Evolutionary conservation across 305 asterid species (phyloP).

Genomic region (Solanum hybrid): DNA sequence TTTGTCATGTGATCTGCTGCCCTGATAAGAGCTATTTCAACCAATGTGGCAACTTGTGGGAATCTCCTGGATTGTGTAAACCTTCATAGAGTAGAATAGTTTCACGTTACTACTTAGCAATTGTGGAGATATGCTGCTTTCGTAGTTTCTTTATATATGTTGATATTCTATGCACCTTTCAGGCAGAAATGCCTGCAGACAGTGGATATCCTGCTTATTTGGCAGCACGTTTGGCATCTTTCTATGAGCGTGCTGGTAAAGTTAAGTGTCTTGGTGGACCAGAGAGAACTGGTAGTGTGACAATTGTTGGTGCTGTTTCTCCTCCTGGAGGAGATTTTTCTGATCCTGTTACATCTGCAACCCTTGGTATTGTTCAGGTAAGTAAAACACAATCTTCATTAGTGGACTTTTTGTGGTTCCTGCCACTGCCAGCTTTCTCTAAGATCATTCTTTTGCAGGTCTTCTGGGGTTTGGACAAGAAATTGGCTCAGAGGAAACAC

Average conservation of each 20-base stretch:
- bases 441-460: slow-evolving; percentile 41
- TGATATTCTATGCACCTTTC: slow-evolving; percentile 2
- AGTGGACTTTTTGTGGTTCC: slow-evolving; percentile 12
- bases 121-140: not conserved
- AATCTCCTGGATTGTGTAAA: not conserved
- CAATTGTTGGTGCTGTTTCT: slow-evolving; percentile 96
- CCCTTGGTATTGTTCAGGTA: slow-evolving; percentile 95
- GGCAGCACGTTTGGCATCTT: slow-evolving; percentile 97
- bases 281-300: slow-evolving; percentile 92
- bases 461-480: slow-evolving; percentile 98
- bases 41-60: not conserved
- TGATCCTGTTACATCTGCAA: slow-evolving; percentile 97
- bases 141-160: not conserved
- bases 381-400: slow-evolving; percentile 5
- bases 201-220: slow-evolving; percentile 99
- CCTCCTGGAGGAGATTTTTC: slow-evolving; percentile 99
- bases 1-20: not conserved
- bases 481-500: slow-evolving; percentile 92
- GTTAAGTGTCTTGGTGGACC: slow-evolving; percentile 95
- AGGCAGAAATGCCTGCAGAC: slow-evolving; percentile 99
- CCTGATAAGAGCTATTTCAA: not conserved
- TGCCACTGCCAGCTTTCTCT: slow-evolving; percentile 4
- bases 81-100: not conserved
- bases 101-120: not conserved
- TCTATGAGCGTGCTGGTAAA: slow-evolving; percentile 94